phyloP scores from a whole-genome alignment of 805 yeast species.

The Grigorovia humatica region DNA sequence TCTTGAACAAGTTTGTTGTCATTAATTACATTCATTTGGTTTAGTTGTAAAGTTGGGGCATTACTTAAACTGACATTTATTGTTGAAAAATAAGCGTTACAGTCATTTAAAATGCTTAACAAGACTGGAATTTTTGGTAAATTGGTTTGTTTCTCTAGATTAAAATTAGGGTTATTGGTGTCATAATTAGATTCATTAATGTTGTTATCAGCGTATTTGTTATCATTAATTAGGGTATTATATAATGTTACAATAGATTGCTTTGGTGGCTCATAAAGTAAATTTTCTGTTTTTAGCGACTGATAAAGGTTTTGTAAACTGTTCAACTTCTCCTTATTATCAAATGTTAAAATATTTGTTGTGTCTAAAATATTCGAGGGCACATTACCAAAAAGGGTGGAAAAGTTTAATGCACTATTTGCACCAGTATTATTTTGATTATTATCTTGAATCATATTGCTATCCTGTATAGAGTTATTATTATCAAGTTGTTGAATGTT shows the following conservation, averaged over 20 bases:
- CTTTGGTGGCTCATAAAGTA: conserved; percentile 19
- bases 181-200: background rate
- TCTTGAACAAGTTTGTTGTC: conserved; percentile 22
- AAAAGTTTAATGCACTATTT: conserved; percentile 1
- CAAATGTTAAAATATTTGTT: conserved; percentile 11
- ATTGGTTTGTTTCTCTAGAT: conserved; percentile 2
- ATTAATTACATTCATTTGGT: conserved; percentile 27
- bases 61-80: conserved; percentile 22
- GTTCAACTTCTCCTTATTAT: conserved; percentile 11
- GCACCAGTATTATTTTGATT: background rate
- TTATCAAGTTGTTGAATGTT: background rate
- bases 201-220: conserved; percentile 2
- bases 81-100: conserved; percentile 25
- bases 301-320: conserved; percentile 15
- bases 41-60: conserved; percentile 22
- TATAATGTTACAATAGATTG: conserved; percentile 23
- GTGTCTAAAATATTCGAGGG: conserved; percentile 8
- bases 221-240: conserved; percentile 11
- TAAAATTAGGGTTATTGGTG: background rate
- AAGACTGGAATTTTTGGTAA: conserved; percentile 19
- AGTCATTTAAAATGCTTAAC: conserved; percentile 20
- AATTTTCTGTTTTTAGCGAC: conserved; percentile 15
- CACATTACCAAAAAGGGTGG: conserved; percentile 16
- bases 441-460: background rate
- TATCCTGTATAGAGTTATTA: background rate